These are phyloP conservation scores for Lasiosphaeris hirsuta DNA, from an alignment of 495 filamentous ascomycete genomes.

Conservation along the genomic window DNA sequence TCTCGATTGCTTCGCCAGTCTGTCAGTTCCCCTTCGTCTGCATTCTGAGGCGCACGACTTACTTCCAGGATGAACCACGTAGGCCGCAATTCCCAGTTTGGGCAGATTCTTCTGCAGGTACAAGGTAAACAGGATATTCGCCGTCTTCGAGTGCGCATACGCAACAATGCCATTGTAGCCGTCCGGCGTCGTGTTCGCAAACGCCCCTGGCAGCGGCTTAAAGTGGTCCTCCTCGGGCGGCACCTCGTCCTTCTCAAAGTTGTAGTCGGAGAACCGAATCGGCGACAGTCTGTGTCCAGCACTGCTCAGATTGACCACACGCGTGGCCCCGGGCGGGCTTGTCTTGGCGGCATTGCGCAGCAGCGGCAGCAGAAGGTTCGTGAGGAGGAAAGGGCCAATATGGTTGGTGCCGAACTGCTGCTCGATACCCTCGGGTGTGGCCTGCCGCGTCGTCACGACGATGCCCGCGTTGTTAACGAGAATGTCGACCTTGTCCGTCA, in stretches of 20 bases:
- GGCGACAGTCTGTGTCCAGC: slow-evolving; percentile 51
- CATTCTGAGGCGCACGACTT: slow-evolving; percentile 3
- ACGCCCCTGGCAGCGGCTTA: slow-evolving; percentile 27
- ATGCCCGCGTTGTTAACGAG: slow-evolving; percentile 57
- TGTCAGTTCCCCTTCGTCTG: slow-evolving; percentile 4
- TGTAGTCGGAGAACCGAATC: slow-evolving; percentile 56
- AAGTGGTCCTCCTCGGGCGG: slow-evolving; percentile 39
- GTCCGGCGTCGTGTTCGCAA: slow-evolving; percentile 35
- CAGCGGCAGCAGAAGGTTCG: slow-evolving; percentile 51
- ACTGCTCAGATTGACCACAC: slow-evolving; percentile 44
- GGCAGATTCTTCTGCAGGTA: slow-evolving; percentile 41
- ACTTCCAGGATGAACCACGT: slow-evolving; percentile 51
- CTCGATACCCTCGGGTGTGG: slow-evolving; percentile 48
- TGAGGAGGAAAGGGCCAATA: slow-evolving; percentile 57
- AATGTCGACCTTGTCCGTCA: slow-evolving; percentile 49
- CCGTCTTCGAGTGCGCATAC: slow-evolving; percentile 59
- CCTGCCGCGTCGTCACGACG: slow-evolving; percentile 30
- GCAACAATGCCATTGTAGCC: slow-evolving; percentile 54
- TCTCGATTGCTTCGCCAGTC: slow-evolving; percentile 26
- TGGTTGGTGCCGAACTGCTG: slow-evolving; percentile 59
- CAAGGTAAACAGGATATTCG: slow-evolving; percentile 57
- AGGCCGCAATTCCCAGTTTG: slow-evolving; percentile 33
- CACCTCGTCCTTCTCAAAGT: slow-evolving; percentile 44
- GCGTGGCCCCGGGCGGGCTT: slow-evolving; percentile 32
- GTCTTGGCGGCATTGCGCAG: slow-evolving; percentile 36